A percentile compares a stretch with the other conserved stretches of the same genome.
Conservation (phyloP, 2,329 filamentous ascomycete genomes). For the Fusarium sp. region DNA sequence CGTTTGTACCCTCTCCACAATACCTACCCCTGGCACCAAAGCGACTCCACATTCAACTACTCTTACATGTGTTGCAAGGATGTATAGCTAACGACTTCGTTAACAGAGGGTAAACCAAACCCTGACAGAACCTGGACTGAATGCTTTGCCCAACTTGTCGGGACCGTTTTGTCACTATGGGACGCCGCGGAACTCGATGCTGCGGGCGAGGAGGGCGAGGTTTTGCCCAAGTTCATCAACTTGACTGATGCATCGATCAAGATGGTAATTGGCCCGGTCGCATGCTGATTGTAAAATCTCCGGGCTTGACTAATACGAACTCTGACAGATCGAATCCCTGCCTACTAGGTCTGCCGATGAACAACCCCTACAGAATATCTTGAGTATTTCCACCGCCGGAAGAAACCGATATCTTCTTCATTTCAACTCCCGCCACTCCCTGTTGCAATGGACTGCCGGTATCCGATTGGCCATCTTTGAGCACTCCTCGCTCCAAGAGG, state of each 20-base stretch:
- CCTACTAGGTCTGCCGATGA: slow-evolving; percentile 82
- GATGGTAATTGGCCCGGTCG: slow-evolving; percentile 73
- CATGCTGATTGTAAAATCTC: slow-evolving; percentile 2
- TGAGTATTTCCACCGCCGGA: slow-evolving; percentile 94
- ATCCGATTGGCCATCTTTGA: slow-evolving; percentile 96
- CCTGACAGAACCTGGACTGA: slow-evolving; percentile 91
- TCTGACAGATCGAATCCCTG: slow-evolving; percentile 80
- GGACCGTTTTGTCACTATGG: slow-evolving; percentile 95
- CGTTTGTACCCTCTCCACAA: slow-evolving; percentile 15
- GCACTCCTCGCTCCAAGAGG: slow-evolving; percentile 91
- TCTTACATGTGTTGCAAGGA: slow-evolving; percentile 20
- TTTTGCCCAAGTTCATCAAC: slow-evolving; percentile 93
- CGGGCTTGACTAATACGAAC: slow-evolving; percentile 33
- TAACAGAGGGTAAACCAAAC: slow-evolving; percentile 84
- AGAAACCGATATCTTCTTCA: slow-evolving; percentile 95
- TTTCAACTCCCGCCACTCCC: slow-evolving; percentile 92
- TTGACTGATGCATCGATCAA: slow-evolving; percentile 97
- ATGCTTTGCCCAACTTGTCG: slow-evolving; percentile 96
- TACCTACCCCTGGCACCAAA: slow-evolving; percentile 25
- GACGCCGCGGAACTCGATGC: slow-evolving; percentile 92
- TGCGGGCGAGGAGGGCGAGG: slow-evolving; percentile 84
- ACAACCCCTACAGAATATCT: slow-evolving; percentile 89
- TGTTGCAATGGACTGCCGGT: slow-evolving; percentile 95
- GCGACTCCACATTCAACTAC: slow-evolving; percentile 17
- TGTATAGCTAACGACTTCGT: slow-evolving; percentile 33